These are phyloP conservation scores for Peribolospora baueri DNA, from an alignment of 768 basidiomycete species.

Conservation along the genomic window DNA sequence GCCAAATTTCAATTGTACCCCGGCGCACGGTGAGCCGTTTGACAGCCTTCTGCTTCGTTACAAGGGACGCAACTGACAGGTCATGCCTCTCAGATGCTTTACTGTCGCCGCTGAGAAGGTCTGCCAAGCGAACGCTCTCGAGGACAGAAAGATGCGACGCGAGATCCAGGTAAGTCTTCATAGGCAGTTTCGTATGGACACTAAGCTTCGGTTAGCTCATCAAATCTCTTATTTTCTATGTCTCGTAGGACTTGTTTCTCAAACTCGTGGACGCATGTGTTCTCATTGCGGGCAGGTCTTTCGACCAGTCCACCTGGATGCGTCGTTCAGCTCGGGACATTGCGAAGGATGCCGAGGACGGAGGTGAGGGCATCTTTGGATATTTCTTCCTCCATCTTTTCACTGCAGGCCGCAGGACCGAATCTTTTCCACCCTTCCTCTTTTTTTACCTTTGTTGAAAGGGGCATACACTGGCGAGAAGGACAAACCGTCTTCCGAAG, in stretches of 20 bases:
- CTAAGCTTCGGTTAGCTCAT: background rate
- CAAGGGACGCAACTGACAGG: conserved; percentile 1
- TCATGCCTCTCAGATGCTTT: conserved; percentile 31
- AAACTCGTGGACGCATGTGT: conserved; percentile 65
- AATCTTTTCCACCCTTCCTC: too few relatives aligned
- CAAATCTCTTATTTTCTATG: background rate
- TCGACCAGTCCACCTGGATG: conserved; percentile 24
- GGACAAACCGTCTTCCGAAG: background rate
- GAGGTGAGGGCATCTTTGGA: background rate
- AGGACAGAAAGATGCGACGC: conserved; percentile 63
- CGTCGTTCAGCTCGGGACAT: background rate
- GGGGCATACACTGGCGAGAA: too few relatives aligned
- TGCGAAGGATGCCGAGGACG: background rate
- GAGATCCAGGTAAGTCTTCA: conserved; percentile 44
- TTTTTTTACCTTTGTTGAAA: too few relatives aligned
- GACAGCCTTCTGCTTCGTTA: background rate
- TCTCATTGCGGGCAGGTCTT: conserved; percentile 42
- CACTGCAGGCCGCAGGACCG: too few relatives aligned
- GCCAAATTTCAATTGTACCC: conserved; percentile 49
- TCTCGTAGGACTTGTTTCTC: conserved; percentile 45
- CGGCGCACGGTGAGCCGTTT: conserved; percentile 35
- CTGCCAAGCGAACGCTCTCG: conserved; percentile 68
- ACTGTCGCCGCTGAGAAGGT: conserved; percentile 59
- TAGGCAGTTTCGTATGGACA: too few relatives aligned
- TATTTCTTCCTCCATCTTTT: too few relatives aligned